Evolutionary conservation across 805 yeast genomes (phyloP), one percentile per base, ranked within the genome.

Genomic region (Sporopachydermia quercuum): DNA sequence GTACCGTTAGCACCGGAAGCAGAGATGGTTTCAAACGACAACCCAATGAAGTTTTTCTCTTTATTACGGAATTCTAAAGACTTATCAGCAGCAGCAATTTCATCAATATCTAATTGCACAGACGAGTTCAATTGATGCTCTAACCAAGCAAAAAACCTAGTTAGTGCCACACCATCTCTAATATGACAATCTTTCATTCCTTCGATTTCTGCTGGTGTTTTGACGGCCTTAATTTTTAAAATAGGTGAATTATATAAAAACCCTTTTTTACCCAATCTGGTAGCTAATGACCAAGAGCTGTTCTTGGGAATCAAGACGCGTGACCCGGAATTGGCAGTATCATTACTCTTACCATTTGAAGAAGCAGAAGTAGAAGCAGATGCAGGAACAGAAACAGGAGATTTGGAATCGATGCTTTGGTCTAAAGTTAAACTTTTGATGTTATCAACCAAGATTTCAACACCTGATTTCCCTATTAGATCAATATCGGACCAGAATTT

Each of bases 141-240:
- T 17, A 89, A 60, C 96, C 97, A 91, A 0, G 94, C 71, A 44
- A 82, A 70, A 47, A 76, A 84, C 43, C 80, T 69, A 16, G 74
- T 67, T 19, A 85, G 62, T 0, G 91, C 86, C 34, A 78, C 66
- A 2, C 93, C 91, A 57, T 93, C 97, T 49, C 78, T 79, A 39
- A 72, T 61, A 54, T 91, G 98, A 1, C 96, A 91, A 3, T 60
- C 56, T 46, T 66, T 71, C 19, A 85, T 79, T 39, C 89, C 89
- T 37, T 61, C 56, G 15, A 84, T 63, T 56, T 91, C 98, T 2
- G 69, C 66, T 4, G 56, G 44, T 53, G 86, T 89, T 57, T 91
- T 91, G 42, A 77, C 66, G 0, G 86, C 71, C 58, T 91, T 91
- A 54, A 81, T 62, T 27, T 71, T 56, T 39, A 72, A 74, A 17